Base-by-base conservation (phyloP, 2,329 filamentous ascomycete genomes). In the Trichoderma arundinaceum region DNA sequence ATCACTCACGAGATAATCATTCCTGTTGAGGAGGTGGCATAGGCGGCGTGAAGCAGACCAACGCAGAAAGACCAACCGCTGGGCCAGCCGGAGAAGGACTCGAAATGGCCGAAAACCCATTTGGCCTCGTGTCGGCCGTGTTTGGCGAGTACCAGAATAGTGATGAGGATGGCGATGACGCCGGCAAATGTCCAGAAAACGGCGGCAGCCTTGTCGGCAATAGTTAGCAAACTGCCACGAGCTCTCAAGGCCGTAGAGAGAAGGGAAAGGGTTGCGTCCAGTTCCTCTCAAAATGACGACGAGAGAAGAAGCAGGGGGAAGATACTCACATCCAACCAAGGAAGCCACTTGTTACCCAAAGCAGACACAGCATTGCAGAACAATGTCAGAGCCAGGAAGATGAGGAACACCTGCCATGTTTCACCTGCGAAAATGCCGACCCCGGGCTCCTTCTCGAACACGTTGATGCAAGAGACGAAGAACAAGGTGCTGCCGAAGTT, bases 401-500 rank as follows among this genome's bases (percentile, higher is more conserved):
- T 87, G 22, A 92, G 79, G 66, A 90, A 87, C 17, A 90, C 80
- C 75, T 92, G 89, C 81, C 89, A 92, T 33, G 80, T 74, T 49
- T 81, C 82, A 52, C 78, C 82, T 2, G 75, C 75, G 56, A 86
- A 77, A 66, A 86, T 73, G 10, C 74, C 78, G 10, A 76, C 74
- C 49, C 80, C 83, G 6, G 77, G 75, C 41, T 77, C 74, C 2
- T 76, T 76, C 64, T 84, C 78, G 66, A 86, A 87, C 41, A 87
- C 82, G 66, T 86, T 85, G 75, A 87, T 74, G 72, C 83, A 85
- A 13, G 79, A 82, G 64, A 85, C 80, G 66, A 86, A 76, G 75
- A 87, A 84, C 69, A 92, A 86, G 0, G 88, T 90, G 3, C 91
- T 92, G 7, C 90, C 91, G 72, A 92, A 93, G 80, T 92, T 91